phyloP scores from a whole-genome alignment of 805 yeast genomes.

The Starmerella stigmatis region DNA sequence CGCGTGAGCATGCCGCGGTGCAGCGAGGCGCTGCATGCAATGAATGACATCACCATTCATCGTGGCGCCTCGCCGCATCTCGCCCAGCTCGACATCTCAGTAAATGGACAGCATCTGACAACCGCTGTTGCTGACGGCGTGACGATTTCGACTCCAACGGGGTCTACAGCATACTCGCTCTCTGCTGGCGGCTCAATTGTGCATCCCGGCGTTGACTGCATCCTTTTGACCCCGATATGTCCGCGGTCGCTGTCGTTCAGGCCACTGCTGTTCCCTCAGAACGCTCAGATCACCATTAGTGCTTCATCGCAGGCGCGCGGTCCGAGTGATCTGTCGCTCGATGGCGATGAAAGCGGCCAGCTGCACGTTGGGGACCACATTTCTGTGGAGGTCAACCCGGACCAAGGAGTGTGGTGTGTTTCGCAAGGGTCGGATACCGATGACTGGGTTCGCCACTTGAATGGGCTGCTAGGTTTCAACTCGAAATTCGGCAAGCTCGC shows the following conservation, averaged over 20 bases:
- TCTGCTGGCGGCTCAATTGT: slow-evolving; percentile 88
- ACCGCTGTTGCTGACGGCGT: slow-evolving; percentile 90
- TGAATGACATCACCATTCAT: slow-evolving; percentile 85
- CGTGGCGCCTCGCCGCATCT: slow-evolving; percentile 82
- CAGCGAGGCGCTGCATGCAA: slow-evolving; percentile 50
- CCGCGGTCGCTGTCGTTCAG: slow-evolving; percentile 86
- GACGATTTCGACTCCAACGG: slow-evolving; percentile 80
- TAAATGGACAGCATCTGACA: slow-evolving; percentile 76
- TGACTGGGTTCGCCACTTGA: slow-evolving; percentile 88
- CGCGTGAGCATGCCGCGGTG: slow-evolving; percentile 13
- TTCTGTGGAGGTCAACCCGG: slow-evolving; percentile 26
- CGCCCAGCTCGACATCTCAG: slow-evolving; percentile 69
- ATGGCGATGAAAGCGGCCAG: slow-evolving; percentile 68
- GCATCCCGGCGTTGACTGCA: slow-evolving; percentile 77
- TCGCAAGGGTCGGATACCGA: slow-evolving; percentile 53
- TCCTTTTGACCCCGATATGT: slow-evolving; percentile 78
- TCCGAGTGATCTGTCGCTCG: slow-evolving; percentile 54
- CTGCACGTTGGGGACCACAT: slow-evolving; percentile 55
- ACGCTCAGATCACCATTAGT: slow-evolving; percentile 47
- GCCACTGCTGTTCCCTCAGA: slow-evolving; percentile 71
- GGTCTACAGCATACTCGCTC: slow-evolving; percentile 86
- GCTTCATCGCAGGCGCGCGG: slow-evolving; percentile 31
- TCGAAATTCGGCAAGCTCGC: slow-evolving; percentile 48
- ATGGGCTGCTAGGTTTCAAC: slow-evolving; percentile 80
- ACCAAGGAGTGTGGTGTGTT: slow-evolving; percentile 72